Base-by-base conservation (phyloP, 768 basidiomycete genomes). In the Boletellus sp. region DNA sequence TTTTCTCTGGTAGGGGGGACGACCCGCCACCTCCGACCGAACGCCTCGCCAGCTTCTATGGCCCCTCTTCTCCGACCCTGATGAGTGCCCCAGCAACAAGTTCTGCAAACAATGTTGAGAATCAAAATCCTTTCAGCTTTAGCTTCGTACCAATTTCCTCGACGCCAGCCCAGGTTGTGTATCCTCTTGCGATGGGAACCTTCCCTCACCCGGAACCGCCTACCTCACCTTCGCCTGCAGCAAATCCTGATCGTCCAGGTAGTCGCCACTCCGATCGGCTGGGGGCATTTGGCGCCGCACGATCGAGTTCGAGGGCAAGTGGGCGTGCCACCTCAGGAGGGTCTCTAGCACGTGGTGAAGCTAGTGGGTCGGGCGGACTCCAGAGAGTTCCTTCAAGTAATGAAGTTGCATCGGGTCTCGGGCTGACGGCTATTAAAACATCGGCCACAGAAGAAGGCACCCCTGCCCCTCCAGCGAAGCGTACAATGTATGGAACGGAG, bases 401-500 rank as follows among this genome's bases (percentile, higher is more conserved):
- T 55, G 76, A 78, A 42, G 60, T 76, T 45, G 77, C 74, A 6
- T 69, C 70, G 16, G 72, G 73, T 24, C 64, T 75, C 32, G 77
- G 72, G n/a, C 58, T 77, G 58, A 72, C 69, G 10, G 63, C 67
- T 16, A 61, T 74, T 46, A 70, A 70, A 47, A 70, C 66, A 1
- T 62, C 69, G 6, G 68, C 67, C 23, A 72, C 72, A 12, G 77
- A 77, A 40, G 55, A 58, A 45, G 66, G 62, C 16, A 72, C 71
- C 16, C 76, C 76, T 15, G 72, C 65, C 15, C 73, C 73, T 22
- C 72, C 75, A 4, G 74, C 77, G 55, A 80, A 78, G 61, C 78
- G 82, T 51, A 90, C 88, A 6, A 87, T 90, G 83, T 90, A 89
- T 64, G 88, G 88, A 8, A 90, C 88, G 0, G 88, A 90, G 67